A percentile compares a stretch with the other conserved stretches of the same genome.
These are phyloP conservation scores for Apiospora kogelbergensis DNA, from an alignment of 2,329 filamentous ascomycete species.

Conservation along the genomic window DNA sequence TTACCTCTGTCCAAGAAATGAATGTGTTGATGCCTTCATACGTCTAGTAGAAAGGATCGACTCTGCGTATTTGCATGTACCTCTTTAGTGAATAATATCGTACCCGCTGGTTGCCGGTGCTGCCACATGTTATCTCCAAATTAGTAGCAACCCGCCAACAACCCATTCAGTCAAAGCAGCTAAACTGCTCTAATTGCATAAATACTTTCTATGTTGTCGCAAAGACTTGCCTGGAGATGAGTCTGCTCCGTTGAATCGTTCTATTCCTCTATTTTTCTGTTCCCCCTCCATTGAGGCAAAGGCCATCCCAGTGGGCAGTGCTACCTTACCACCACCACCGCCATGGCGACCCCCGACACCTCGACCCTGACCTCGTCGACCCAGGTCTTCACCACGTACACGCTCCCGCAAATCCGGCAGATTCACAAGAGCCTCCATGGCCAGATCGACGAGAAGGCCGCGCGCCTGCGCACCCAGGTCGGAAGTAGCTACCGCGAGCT, in stretches of 20 bases:
- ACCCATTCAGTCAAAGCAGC: neutral
- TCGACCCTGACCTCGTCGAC: constrained; percentile 48
- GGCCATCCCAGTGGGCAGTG: too few species aligned
- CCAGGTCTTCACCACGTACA: constrained; percentile 56
- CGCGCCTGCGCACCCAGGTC: constrained; percentile 62
- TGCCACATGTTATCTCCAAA: constrained; percentile 3
- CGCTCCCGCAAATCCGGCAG: constrained; percentile 62
- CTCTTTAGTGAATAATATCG: neutral
- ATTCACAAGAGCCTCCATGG: constrained; percentile 61
- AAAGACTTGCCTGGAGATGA: neutral
- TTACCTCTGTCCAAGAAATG: neutral
- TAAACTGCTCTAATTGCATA: constrained; percentile 4
- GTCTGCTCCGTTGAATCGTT: neutral
- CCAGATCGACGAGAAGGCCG: constrained; percentile 62
- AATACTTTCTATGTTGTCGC: neutral
- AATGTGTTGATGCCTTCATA: neutral
- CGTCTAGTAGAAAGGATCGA: neutral
- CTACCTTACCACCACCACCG: too few species aligned
- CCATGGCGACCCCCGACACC: constrained; percentile 43
- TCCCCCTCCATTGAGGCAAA: constrained; percentile 5
- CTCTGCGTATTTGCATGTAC: neutral
- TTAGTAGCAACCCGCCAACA: neutral
- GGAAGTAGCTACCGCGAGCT: constrained; percentile 80
- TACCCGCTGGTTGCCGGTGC: neutral
- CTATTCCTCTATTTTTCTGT: neutral